Conservation (phyloP, 768 basidiomycete genomes). For the Ephemerocybe angulata region DNA sequence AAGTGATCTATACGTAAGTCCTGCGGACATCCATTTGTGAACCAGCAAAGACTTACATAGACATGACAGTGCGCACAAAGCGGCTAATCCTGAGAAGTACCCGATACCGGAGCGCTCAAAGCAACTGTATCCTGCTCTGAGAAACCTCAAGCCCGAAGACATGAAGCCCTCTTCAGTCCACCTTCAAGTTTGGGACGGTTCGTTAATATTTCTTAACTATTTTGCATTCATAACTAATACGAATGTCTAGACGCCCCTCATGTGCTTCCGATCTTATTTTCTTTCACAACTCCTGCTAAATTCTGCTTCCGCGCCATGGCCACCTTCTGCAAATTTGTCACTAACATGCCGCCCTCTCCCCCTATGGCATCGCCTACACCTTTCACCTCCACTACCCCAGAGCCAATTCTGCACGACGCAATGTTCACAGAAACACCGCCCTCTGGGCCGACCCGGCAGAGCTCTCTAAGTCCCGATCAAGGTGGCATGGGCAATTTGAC, state of each 20-base stretch:
- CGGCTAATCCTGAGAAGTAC: slow-evolving; percentile 76
- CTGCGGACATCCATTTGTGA: not conserved
- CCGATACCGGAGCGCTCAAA: slow-evolving; percentile 42
- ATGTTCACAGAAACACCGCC: too few species aligned
- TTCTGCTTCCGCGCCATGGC: slow-evolving; percentile 79
- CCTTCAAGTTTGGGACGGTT: slow-evolving; percentile 89
- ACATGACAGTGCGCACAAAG: slow-evolving; percentile 74
- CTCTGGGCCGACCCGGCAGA: too few species aligned
- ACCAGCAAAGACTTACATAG: slow-evolving; percentile 2
- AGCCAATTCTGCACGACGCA: not conserved
- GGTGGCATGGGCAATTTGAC: slow-evolving; percentile 7
- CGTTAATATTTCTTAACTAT: slow-evolving; percentile 15
- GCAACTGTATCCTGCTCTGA: slow-evolving; percentile 53
- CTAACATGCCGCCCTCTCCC: slow-evolving; percentile 35
- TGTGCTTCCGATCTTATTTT: slow-evolving; percentile 68
- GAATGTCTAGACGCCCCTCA: slow-evolving; percentile 58
- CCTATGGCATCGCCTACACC: not conserved
- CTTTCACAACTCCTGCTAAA: slow-evolving; percentile 75
- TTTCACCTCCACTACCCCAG: not conserved
- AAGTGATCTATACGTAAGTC: slow-evolving; percentile 79
- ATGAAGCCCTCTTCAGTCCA: slow-evolving; percentile 75
- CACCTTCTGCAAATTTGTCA: slow-evolving; percentile 63
- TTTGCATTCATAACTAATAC: slow-evolving; percentile 12
- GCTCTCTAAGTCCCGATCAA: not conserved
- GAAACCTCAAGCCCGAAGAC: slow-evolving; percentile 49